A percentile compares a stretch with the other conserved stretches of the same genome.
These are phyloP conservation scores for Exsudoporus floridanus DNA, from an alignment of 1,284 basidiomycete genomes.

Conservation along the genomic window DNA sequence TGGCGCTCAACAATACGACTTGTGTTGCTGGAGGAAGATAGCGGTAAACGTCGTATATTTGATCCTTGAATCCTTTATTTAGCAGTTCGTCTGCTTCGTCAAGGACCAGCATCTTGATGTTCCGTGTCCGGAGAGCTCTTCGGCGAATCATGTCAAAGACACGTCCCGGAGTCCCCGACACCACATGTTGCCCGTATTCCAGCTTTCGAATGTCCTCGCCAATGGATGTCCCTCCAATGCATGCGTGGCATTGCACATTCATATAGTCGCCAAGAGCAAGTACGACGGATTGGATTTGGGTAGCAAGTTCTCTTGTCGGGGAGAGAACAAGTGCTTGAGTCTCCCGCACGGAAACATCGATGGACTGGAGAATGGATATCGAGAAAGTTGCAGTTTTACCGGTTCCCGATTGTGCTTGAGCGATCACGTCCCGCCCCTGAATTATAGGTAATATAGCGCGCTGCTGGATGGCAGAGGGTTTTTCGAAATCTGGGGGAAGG, in stretches of 20 bases:
- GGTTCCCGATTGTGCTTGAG: constrained; percentile 98
- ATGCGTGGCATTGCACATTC: constrained; percentile 99
- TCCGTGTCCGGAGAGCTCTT: constrained; percentile 89
- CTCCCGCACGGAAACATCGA: constrained; percentile 94
- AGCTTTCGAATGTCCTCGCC: constrained; percentile 99
- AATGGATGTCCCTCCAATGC: constrained; percentile 96
- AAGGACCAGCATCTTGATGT: constrained; percentile 99
- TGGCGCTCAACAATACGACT: constrained; percentile 95
- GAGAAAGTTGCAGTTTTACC: constrained; percentile 99
- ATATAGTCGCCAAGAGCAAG: constrained; percentile 98
- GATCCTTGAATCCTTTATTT: constrained; percentile 99
- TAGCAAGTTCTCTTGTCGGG: constrained; percentile 92
- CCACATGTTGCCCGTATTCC: constrained; percentile 97
- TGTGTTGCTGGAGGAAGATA: constrained; percentile 98
- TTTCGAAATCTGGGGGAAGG: constrained; percentile 85
- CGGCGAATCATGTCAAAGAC: constrained; percentile 99
- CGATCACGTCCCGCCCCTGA: constrained; percentile 94
- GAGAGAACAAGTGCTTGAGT: constrained; percentile 96
- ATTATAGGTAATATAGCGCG: constrained; percentile 96
- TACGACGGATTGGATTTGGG: constrained; percentile 98
- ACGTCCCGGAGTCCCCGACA: constrained; percentile 96
- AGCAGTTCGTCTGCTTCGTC: constrained; percentile 98
- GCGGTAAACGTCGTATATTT: constrained; percentile 99
- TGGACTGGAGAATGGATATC: constrained; percentile 91
- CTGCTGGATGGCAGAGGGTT: constrained; percentile 98